These are phyloP conservation scores for Mortierella antarctica DNA, from an alignment of 192 early-diverging fungal species.

Conservation along the genomic window DNA sequence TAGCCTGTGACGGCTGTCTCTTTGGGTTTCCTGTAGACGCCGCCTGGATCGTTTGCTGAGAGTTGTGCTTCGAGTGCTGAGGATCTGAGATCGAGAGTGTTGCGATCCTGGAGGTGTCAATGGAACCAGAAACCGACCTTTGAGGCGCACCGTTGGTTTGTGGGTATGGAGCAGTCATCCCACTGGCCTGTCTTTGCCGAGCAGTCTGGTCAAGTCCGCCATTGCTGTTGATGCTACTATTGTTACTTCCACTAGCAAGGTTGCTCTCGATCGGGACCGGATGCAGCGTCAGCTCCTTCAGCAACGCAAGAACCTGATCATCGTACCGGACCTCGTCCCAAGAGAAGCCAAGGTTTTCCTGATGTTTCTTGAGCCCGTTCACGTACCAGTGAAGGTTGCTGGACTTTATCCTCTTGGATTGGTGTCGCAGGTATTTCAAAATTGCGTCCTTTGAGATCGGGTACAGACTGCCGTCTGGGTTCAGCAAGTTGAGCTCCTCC, in stretches of 20 bases:
- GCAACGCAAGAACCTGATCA: conserved; percentile 43
- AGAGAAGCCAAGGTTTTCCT: conserved; percentile 46
- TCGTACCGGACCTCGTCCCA: conserved; percentile 51
- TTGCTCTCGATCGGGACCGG: conserved; percentile 31
- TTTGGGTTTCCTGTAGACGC: conserved; percentile 6
- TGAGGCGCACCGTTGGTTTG: no score
- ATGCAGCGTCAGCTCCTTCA: conserved; percentile 46
- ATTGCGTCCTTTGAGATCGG: conserved; percentile 50
- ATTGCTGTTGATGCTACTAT: conserved; percentile 10
- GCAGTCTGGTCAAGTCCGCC: background rate
- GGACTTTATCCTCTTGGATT: conserved; percentile 50
- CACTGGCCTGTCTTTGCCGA: background rate
- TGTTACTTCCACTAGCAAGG: background rate
- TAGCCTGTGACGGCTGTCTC: background rate
- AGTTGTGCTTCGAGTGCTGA: background rate
- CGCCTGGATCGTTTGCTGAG: conserved; percentile 6
- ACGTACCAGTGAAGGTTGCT: conserved; percentile 54
- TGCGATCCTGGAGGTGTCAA: conserved; percentile 34
- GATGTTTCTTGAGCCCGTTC: conserved; percentile 52
- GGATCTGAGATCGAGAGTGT: conserved; percentile 20
- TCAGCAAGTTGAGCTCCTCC: conserved; percentile 40
- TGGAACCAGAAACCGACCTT: conserved; percentile 4
- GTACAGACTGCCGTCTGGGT: conserved; percentile 47
- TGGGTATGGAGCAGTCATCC: no score
- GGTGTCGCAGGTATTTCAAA: conserved; percentile 45